Percentiles rank a stretch among this genome's conserved stretches.
Evolutionary conservation across 192 early-diverging fungal species (phyloP).

Genomic region (Umbelopsis ramanniana): DNA sequence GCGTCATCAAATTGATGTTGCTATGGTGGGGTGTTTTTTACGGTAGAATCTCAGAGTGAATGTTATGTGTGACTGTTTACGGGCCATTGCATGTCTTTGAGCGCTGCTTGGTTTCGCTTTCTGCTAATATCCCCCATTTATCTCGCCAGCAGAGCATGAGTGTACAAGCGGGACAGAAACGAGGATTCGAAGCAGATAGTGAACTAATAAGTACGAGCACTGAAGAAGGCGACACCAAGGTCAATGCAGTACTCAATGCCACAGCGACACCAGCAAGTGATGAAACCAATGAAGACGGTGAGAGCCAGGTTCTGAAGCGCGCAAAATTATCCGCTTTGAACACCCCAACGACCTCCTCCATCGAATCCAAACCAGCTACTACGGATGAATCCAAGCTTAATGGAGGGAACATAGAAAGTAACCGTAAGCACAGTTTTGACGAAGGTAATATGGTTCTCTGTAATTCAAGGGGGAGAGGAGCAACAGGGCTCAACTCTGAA

Average conservation of each 20-base stretch:
- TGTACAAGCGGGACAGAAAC: slow-evolving; percentile 22
- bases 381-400: not conserved
- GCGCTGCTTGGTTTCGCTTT: not conserved
- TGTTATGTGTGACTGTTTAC: not conserved
- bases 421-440: not conserved
- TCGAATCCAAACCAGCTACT: not conserved
- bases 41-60: no score
- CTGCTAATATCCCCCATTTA: not conserved
- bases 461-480: not conserved
- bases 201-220: not conserved
- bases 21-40: no score
- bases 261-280: not conserved
- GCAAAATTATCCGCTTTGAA: slow-evolving; percentile 9
- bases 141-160: not conserved
- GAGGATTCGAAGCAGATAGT: slow-evolving; percentile 3
- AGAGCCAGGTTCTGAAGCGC: slow-evolving; percentile 18
- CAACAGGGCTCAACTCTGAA: not conserved
- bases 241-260: not conserved
- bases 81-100: not conserved
- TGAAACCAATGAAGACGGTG: slow-evolving; percentile 6
- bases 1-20: not conserved
- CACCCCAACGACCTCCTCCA: not conserved
- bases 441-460: not conserved
- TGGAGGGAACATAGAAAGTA: not conserved
- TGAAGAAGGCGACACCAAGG: not conserved